phyloP scores from a whole-genome alignment of 768 basidiomycete genomes.

The Hypsizygus marmoreus region DNA sequence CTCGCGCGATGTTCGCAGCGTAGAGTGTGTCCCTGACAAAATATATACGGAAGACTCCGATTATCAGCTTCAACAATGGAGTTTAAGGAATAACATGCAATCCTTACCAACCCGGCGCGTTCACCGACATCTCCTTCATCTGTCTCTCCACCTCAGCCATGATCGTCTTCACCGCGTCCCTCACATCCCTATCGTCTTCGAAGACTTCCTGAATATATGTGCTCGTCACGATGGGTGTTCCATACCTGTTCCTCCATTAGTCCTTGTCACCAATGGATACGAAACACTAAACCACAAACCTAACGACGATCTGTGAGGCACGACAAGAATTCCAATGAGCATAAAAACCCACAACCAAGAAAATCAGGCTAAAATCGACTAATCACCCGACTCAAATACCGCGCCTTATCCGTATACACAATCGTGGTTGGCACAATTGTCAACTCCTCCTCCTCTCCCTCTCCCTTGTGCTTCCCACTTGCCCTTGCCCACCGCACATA shows the following conservation, averaged over 20 bases:
- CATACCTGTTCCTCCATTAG: conserved; percentile 43
- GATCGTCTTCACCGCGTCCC: conserved; percentile 56
- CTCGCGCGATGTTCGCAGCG: conserved; percentile 57
- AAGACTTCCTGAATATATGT: conserved; percentile 48
- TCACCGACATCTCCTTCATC: conserved; percentile 57
- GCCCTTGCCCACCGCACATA: conserved; percentile 46
- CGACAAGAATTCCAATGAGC: not conserved
- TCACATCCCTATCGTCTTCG: conserved; percentile 40
- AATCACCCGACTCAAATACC: conserved; percentile 60
- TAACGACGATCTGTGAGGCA: conserved; percentile 26
- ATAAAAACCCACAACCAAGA: conserved; percentile 1
- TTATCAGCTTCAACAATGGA: conserved; percentile 4
- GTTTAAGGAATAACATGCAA: conserved; percentile 5
- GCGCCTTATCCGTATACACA: conserved; percentile 69
- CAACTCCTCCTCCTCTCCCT: conserved; percentile 28
- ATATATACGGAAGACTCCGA: not conserved
- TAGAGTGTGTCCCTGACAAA: conserved; percentile 58
- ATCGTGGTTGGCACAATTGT: conserved; percentile 65
- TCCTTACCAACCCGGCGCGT: conserved; percentile 67
- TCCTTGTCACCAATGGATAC: not conserved
- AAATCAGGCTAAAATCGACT: not conserved
- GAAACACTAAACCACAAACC: not conserved
- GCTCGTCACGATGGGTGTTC: conserved; percentile 50
- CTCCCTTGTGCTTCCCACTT: conserved; percentile 13
- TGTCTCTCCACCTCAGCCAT: conserved; percentile 51